Percentiles rank a stretch among this genome's conserved stretches.
phyloP scores from a whole-genome alignment of 1,284 basidiomycete species.

The Puccinia coronata region DNA sequence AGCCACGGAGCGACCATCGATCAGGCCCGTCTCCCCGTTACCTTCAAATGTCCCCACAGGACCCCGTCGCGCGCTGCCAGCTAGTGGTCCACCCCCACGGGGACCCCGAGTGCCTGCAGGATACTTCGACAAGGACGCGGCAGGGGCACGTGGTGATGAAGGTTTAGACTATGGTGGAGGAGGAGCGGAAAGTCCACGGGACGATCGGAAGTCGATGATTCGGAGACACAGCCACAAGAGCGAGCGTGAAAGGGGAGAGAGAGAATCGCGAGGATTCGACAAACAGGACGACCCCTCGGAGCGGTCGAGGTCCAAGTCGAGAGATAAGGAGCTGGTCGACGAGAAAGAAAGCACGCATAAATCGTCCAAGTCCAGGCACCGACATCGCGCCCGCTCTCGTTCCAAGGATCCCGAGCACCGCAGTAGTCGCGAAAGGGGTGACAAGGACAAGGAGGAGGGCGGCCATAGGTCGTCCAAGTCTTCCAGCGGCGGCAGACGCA shows the following conservation, averaged over 20 bases:
- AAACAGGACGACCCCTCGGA: constrained; percentile 27
- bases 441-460: constrained; percentile 45
- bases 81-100: constrained; percentile 11
- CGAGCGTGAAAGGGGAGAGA: constrained; percentile 34
- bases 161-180: constrained; percentile 48
- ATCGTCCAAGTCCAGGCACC: constrained; percentile 25
- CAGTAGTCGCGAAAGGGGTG: constrained; percentile 45
- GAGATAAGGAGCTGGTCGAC: constrained; percentile 43
- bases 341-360: constrained; percentile 36
- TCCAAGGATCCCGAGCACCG: constrained; percentile 47
- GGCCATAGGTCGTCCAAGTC: constrained; percentile 8
- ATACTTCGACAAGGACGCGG: constrained; percentile 49
- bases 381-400: constrained; percentile 43
- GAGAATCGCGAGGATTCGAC: constrained; percentile 12
- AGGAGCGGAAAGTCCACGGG: constrained; percentile 33
- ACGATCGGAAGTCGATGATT: constrained; percentile 42
- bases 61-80: constrained; percentile 24
- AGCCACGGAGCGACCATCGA: constrained; percentile 36
- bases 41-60: constrained; percentile 47
- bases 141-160: constrained; percentile 43
- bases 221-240: constrained; percentile 42
- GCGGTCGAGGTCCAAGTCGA: constrained; percentile 42
- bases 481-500: constrained; percentile 31
- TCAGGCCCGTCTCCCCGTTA: constrained; percentile 37
- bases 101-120: constrained; percentile 25